Base-by-base conservation (phyloP, 345 rosid genomes). In the Moricandia moricandioides region DNA sequence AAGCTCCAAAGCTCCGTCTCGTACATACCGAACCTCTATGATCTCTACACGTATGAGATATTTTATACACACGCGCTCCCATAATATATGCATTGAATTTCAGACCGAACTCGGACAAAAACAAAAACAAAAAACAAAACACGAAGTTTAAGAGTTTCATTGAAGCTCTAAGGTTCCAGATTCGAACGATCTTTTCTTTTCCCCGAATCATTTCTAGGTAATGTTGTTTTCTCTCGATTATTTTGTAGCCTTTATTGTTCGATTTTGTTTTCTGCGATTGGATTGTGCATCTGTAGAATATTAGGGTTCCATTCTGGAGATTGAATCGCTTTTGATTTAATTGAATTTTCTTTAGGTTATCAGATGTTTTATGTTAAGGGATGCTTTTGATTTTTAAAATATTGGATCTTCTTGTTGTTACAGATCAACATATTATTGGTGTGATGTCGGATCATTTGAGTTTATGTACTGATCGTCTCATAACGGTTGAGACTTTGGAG, bases 381-480 rank as follows among this genome's bases (percentile, higher is more conserved):
- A 8, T 49, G 69, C 4, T 60, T 49, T 60, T 34, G 30, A 52
- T 8, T 33, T 74, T 4, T 35, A 12, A 18, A 45, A 14, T 13
- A 13, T 7, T 1, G 24, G 40, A 60, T 45, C 55, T 68, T 68
- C 69, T 52, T 76, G 56, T 52, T 76, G 56, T 21, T 69, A 55
- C 80, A 76, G 80, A 63, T 70, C 35, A 69, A 26, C 16, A 76
- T 1, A 37, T 29, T 45, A 13, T 69, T 63, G 80, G 75, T 69
- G 71, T 1, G 70, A 91, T 91, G 98, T 83, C 89, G 12, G 97
- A 88, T 87, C 97, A 88, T 82, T 63, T 87, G 80, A 89, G 83
- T 71, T 76, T 87, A 76, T 83, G 82, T 40, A 91, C 86, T 8
- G 98, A 91, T 78, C 92, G 83, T 68, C 82, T 88, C 74, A 62